These are phyloP conservation scores for Bondarzewia mesenterica DNA, from an alignment of 1,284 basidiomycete genomes.

Conservation along the genomic window DNA sequence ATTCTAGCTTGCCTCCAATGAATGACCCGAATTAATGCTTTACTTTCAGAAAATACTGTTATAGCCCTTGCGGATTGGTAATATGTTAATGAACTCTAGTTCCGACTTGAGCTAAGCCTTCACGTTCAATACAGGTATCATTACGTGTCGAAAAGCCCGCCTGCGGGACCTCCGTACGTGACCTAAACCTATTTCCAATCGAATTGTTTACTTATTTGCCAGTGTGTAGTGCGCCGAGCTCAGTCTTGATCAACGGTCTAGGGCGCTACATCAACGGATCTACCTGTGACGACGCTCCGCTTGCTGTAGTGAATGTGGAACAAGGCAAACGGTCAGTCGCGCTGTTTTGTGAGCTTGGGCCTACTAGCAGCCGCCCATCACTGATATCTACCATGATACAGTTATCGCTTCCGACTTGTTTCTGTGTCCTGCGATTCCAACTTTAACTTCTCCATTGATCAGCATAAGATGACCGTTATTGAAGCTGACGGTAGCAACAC, in stretches of 20 bases:
- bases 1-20: not conserved
- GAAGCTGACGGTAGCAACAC: slow-evolving; percentile 42
- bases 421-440: slow-evolving; percentile 24
- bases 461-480: slow-evolving; percentile 41
- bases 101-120: no score
- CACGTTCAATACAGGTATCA: no score
- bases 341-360: not conserved
- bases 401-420: slow-evolving; percentile 30
- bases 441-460: slow-evolving; percentile 38
- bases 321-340: slow-evolving; percentile 23
- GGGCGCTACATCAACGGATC: slow-evolving; percentile 23
- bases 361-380: not conserved
- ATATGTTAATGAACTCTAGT: not conserved
- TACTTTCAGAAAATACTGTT: slow-evolving; percentile 7
- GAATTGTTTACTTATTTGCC: not conserved
- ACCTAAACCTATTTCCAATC: not conserved
- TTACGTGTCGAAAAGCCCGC: slow-evolving; percentile 4
- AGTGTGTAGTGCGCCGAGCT: not conserved
- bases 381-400: not conserved
- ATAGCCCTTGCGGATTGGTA: slow-evolving; percentile 23
- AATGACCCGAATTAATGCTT: not conserved
- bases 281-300: slow-evolving; percentile 12
- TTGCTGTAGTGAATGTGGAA: slow-evolving; percentile 25
- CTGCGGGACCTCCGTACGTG: slow-evolving; percentile 5
- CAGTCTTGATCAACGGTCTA: slow-evolving; percentile 45